phyloP scores from a whole-genome alignment of 306 rosid genomes.

The Benincasa hispida region DNA sequence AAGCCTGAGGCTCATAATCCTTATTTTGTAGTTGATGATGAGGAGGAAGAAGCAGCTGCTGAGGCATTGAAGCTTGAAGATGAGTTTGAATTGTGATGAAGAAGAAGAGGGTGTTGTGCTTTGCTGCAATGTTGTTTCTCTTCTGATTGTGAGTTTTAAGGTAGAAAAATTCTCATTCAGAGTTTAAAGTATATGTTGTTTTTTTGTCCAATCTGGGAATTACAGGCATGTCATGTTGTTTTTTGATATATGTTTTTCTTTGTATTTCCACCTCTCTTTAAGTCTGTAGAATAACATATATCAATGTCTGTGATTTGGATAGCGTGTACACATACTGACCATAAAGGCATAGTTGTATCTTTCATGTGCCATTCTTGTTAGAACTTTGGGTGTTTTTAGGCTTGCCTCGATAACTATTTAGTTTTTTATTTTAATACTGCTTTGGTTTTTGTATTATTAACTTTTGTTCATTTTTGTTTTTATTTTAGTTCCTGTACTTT shows the following conservation, averaged over 20 bases:
- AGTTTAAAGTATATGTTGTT: background rate
- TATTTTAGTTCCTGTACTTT: too few species aligned
- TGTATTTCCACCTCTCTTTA: background rate
- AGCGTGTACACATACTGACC: slow-evolving; percentile 2
- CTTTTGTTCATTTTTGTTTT: too few species aligned
- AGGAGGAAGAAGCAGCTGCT: slow-evolving; percentile 93
- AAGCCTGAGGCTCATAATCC: slow-evolving; percentile 94
- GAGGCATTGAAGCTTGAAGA: slow-evolving; percentile 91
- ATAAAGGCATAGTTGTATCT: background rate
- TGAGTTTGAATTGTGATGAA: slow-evolving; percentile 69
- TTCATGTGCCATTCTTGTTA: background rate
- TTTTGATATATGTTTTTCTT: background rate
- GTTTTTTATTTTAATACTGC: too few species aligned
- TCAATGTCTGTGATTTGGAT: slow-evolving; percentile 7
- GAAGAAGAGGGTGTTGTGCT: background rate
- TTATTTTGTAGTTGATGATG: slow-evolving; percentile 78
- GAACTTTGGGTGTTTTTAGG: background rate
- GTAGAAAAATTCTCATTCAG: slow-evolving; percentile 1
- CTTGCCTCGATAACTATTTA: too few species aligned
- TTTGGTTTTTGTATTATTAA: too few species aligned
- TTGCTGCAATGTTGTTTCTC: background rate
- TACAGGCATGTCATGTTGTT: slow-evolving; percentile 4
- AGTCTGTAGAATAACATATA: slow-evolving; percentile 6
- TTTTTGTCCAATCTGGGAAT: background rate
- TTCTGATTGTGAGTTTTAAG: background rate